These are phyloP conservation scores for Cystobasidiopsis lactophilus DNA, from an alignment of 768 basidiomycete genomes.

Conservation along the genomic window DNA sequence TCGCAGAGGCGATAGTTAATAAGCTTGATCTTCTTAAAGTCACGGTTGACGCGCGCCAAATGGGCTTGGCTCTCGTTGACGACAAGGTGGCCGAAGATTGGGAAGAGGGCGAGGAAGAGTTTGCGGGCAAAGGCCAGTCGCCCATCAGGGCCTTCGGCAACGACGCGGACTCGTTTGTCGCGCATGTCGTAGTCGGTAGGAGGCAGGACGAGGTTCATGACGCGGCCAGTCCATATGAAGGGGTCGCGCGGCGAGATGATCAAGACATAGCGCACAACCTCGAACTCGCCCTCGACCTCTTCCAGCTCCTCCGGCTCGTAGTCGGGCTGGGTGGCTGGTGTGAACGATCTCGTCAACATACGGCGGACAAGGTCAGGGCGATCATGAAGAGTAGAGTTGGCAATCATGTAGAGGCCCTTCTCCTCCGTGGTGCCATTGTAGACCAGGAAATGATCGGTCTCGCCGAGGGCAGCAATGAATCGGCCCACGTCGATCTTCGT, in stretches of 20 bases:
- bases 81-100: slow-evolving; percentile 30
- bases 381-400: slow-evolving; percentile 50
- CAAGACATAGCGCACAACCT: slow-evolving; percentile 42
- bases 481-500: slow-evolving; percentile 41
- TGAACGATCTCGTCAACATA: slow-evolving; percentile 67
- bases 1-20: slow-evolving; percentile 77
- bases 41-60: slow-evolving; percentile 65
- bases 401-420: slow-evolving; percentile 80
- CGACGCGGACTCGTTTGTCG: slow-evolving; percentile 70
- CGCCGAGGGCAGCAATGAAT: slow-evolving; percentile 57
- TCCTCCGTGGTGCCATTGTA: slow-evolving; percentile 70
- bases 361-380: slow-evolving; percentile 53
- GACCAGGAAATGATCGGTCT: slow-evolving; percentile 77
- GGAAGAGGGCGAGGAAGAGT: slow-evolving; percentile 18
- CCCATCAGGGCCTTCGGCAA: slow-evolving; percentile 68
- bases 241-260: slow-evolving; percentile 60
- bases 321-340: slow-evolving; percentile 13
- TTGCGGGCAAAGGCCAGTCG: slow-evolving; percentile 57
- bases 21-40: slow-evolving; percentile 71
- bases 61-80: slow-evolving; percentile 70
- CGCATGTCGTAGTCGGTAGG: slow-evolving; percentile 58
- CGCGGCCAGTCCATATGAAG: slow-evolving; percentile 80
- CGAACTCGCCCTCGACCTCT: slow-evolving; percentile 18
- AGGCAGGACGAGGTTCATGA: slow-evolving; percentile 47
- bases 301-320: slow-evolving; percentile 18